These are phyloP conservation scores for Suillus paluster DNA, from an alignment of 768 basidiomycete genomes.

Conservation along the genomic window DNA sequence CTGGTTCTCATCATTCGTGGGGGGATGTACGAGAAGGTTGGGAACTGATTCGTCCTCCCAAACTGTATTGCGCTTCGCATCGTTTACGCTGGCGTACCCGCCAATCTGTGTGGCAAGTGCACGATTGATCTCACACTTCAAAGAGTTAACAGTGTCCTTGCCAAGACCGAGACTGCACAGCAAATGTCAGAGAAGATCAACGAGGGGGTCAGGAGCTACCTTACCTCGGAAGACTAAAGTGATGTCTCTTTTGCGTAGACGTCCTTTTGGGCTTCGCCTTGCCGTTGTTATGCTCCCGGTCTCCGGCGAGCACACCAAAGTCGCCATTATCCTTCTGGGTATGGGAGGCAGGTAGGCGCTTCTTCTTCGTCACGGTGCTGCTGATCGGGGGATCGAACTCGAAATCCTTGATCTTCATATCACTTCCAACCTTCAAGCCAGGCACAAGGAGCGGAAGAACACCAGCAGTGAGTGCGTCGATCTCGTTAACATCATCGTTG, in stretches of 20 bases:
- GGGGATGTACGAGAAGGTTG: conserved; percentile 35
- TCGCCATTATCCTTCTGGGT: conserved; percentile 20
- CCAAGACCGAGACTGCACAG: conserved; percentile 61
- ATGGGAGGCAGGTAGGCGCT: conserved; percentile 24
- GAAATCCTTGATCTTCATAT: conserved; percentile 57
- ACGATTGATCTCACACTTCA: conserved; percentile 58
- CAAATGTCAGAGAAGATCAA: conserved; percentile 11
- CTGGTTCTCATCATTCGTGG: conserved; percentile 44
- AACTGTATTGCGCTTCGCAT: conserved; percentile 51
- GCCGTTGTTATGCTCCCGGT: conserved; percentile 56
- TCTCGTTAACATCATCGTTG: conserved; percentile 58
- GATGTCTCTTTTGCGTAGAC: conserved; percentile 61
- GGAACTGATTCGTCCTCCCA: conserved; percentile 47
- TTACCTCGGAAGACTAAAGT: conserved; percentile 72
- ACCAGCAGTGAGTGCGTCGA: conserved; percentile 72
- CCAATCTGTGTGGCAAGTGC: conserved; percentile 49
- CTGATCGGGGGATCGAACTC: conserved; percentile 42
- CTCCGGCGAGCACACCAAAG: conserved; percentile 34
- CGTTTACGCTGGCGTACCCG: conserved; percentile 45
- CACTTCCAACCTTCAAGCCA: conserved; percentile 60
- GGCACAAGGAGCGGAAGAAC: conserved; percentile 71
- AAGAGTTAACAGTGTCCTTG: conserved; percentile 60
- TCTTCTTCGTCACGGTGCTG: conserved; percentile 43
- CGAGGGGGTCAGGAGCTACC: conserved; percentile 18
- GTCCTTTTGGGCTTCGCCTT: conserved; percentile 44